Evolutionary conservation across 75 land plant species (phyloP).

Genomic region (Selaginella tamariscina): DNA sequence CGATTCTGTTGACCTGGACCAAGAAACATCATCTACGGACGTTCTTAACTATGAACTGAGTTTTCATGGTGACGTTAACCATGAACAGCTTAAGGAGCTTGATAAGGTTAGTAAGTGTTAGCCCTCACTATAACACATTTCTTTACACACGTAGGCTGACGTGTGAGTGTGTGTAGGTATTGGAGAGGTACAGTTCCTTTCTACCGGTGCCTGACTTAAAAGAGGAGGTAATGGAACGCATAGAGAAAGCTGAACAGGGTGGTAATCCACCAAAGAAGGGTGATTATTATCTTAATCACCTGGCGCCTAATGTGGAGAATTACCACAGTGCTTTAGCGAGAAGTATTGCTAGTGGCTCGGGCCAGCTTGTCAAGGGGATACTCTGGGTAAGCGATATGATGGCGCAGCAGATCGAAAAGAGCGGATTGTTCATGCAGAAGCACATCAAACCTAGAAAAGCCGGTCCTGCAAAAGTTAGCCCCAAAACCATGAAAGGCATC

Average conservation of each 20-base stretch:
- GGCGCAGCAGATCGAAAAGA: constrained; percentile 21
- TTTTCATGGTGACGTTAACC: constrained; percentile 37
- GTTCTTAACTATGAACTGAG: constrained; percentile 47
- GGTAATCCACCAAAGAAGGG: background rate
- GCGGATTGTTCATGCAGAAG: constrained; percentile 8
- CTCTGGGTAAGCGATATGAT: constrained; percentile 42
- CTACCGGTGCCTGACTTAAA: background rate
- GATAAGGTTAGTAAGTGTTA: too few species aligned
- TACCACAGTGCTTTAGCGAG: constrained; percentile 53
- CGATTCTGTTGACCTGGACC: background rate
- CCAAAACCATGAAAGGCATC: constrained; percentile 12
- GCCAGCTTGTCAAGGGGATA: constrained; percentile 51
- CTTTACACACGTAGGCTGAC: too few species aligned
- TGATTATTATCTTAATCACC: background rate
- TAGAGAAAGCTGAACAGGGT: background rate
- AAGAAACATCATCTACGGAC: background rate
- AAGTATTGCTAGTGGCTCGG: constrained; percentile 64
- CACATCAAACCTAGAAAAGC: constrained; percentile 7
- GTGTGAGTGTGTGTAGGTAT: too few species aligned
- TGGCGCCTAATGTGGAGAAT: constrained; percentile 55
- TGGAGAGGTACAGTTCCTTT: background rate
- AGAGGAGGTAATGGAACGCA: background rate
- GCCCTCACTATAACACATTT: too few species aligned
- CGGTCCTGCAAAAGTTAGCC: constrained; percentile 11
- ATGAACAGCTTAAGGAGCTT: constrained; percentile 24